These are phyloP conservation scores for Erodium trifolium DNA, from an alignment of 441 rosid species.

Conservation along the genomic window DNA sequence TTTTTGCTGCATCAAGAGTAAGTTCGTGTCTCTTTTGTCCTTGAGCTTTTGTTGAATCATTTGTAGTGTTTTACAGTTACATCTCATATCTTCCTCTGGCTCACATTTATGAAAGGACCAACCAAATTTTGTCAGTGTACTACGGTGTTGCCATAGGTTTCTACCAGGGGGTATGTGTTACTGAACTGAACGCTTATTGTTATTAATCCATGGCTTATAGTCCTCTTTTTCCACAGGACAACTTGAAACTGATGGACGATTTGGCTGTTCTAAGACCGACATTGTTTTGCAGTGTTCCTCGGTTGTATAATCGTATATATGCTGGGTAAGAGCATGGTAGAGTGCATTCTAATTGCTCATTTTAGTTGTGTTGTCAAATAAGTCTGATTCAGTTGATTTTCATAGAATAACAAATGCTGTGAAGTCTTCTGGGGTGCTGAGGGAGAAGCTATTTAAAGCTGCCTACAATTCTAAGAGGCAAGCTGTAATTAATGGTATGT, in stretches of 20 bases:
- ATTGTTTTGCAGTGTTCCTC: constrained; percentile 90
- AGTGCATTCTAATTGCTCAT: constrained; percentile 17
- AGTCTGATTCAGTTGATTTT: constrained; percentile 19
- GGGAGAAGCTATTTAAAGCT: constrained; percentile 77
- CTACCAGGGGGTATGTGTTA: constrained; percentile 87
- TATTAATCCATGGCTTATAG: not conserved
- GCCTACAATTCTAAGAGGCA: constrained; percentile 96
- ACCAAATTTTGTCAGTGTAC: constrained; percentile 54
- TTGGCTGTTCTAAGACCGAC: constrained; percentile 87
- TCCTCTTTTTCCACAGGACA: constrained; percentile 54
- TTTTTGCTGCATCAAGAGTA: constrained; percentile 3
- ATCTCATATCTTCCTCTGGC: constrained; percentile 98
- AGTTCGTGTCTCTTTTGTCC: constrained; percentile 3
- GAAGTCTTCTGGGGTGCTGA: constrained; percentile 71
- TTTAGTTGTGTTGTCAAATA: constrained; percentile 10
- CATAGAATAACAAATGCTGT: constrained; percentile 80
- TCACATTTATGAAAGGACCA: constrained; percentile 87
- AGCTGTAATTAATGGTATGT: constrained; percentile 73
- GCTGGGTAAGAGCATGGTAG: constrained; percentile 45
- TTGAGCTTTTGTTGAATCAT: constrained; percentile 18
- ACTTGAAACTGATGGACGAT: constrained; percentile 86
- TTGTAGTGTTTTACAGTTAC: constrained; percentile 43
- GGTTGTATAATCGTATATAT: constrained; percentile 85
- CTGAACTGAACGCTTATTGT: not conserved
- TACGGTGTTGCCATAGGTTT: constrained; percentile 89